Evolutionary conservation across 176 grass and related monocot species (phyloP), one percentile per base, ranked within the genome.

Genomic region (Hordeum marinum): DNA sequence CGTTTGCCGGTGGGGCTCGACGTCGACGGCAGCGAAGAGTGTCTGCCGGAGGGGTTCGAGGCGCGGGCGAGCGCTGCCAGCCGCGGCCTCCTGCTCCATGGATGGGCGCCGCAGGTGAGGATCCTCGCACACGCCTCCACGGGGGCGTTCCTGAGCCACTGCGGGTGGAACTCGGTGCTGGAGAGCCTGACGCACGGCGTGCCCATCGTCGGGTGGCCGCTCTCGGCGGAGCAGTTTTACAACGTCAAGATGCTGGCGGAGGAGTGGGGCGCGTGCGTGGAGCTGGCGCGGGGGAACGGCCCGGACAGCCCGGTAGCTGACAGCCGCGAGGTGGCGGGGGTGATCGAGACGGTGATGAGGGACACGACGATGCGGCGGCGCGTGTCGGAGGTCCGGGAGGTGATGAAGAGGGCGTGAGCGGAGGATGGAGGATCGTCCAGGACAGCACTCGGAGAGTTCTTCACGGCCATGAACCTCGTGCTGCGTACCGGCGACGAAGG

Each of bases 181-280:
- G 83, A 77, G 73, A 68, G 83, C 72, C 4, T 85, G 59, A 70
- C 46, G 62, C 62, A 18, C 37, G 50, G 75, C 9, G 23, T 79
- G 32, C 75, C 84, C 13, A 76, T 89, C 32, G 9, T 89, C 3
- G 87, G 29, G 4, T 89, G 87, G 82, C 60, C 87, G 39, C 59
- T 89, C 43, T 23, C 41, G 31, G 87, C 29, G 26, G 75, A 89
- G 31, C 87, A 89, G 55, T 72, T 75, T 36, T 84, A 79, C 87
- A 89, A 84, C 36, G 75, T 67, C 37, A 80, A 80, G 65, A 61
- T 89, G 67, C 37, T 89, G 0, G 11, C 24, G 0, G 76, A 84
- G 42, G 82, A 84, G n/a, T 70, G 68, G 57, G 87, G 82, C 1
- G 75, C 74, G 14, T 73, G 87, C 58, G 42, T 89, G 29, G 82